Evolutionary conservation across 2,329 filamentous ascomycete species (phyloP).

Genomic region (Fusarium tupiense): DNA sequence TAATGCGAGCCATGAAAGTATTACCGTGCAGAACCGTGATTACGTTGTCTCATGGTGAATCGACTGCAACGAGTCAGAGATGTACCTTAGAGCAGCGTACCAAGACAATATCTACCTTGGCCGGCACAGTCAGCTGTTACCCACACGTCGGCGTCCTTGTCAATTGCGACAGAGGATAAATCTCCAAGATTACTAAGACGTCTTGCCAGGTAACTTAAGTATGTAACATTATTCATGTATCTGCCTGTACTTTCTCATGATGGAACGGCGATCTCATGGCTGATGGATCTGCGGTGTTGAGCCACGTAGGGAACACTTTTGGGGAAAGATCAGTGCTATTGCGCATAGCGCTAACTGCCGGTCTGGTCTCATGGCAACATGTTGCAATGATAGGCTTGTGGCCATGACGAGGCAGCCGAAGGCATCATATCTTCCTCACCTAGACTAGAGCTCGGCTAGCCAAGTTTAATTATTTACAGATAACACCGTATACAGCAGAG

Average conservation of each 20-base stretch:
- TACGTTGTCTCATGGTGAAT: not conserved
- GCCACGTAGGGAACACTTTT: not conserved
- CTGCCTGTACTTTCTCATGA: conserved; percentile 16
- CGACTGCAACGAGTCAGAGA: not conserved
- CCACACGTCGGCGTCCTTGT: not conserved
- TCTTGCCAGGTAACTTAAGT: not conserved
- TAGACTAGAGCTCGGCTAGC: not conserved
- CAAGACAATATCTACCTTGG: not conserved
- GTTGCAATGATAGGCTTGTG: not conserved
- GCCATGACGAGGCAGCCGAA: not conserved
- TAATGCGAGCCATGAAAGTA: not conserved
- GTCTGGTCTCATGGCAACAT: not conserved
- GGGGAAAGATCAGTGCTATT: not conserved
- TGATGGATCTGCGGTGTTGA: not conserved
- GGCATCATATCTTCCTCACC: not conserved
- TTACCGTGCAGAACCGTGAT: not conserved
- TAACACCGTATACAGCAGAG: not conserved
- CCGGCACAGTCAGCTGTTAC: conserved; percentile 7
- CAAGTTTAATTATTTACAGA: not conserved
- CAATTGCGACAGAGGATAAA: not conserved
- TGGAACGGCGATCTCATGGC: conserved; percentile 1
- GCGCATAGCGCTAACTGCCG: not conserved
- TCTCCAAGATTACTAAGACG: not conserved
- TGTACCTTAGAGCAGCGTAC: not conserved
- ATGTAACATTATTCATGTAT: conserved; percentile 4